Evolutionary conservation across 495 filamentous ascomycete species (phyloP).

Genomic region (Hypoxylon intermedium): DNA sequence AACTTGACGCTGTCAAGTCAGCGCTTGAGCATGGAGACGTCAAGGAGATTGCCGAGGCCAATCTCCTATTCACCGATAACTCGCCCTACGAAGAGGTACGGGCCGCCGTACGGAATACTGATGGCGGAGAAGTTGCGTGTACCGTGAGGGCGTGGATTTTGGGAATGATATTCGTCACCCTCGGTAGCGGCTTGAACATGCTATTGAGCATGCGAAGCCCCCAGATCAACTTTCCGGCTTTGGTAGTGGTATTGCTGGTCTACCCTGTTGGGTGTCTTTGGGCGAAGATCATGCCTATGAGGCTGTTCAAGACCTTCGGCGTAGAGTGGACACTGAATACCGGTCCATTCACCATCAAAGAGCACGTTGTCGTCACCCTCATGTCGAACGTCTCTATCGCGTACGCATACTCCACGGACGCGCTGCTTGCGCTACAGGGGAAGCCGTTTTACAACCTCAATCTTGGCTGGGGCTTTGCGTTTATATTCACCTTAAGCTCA

Average conservation of each 20-base stretch:
- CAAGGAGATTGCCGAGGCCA: slow-evolving; percentile 41
- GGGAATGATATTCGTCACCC: slow-evolving; percentile 61
- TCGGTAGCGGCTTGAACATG: slow-evolving; percentile 66
- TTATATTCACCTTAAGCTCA: slow-evolving; percentile 68
- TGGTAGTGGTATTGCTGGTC: slow-evolving; percentile 64
- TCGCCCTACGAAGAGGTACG: slow-evolving; percentile 58
- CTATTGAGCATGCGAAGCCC: slow-evolving; percentile 62
- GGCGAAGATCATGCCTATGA: slow-evolving; percentile 60
- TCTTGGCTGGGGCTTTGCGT: slow-evolving; percentile 66
- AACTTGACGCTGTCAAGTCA: slow-evolving; percentile 45
- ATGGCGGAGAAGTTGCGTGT: slow-evolving; percentile 65
- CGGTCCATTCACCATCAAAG: slow-evolving; percentile 71
- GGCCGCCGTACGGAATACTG: slow-evolving; percentile 59
- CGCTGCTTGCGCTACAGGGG: slow-evolving; percentile 59
- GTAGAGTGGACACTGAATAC: slow-evolving; percentile 59
- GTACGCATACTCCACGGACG: slow-evolving; percentile 63
- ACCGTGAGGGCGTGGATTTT: slow-evolving; percentile 70
- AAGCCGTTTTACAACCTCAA: slow-evolving; percentile 64
- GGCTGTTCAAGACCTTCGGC: slow-evolving; percentile 59
- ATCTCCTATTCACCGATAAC: slow-evolving; percentile 40
- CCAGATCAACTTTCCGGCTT: slow-evolving; percentile 62
- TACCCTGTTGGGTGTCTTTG: slow-evolving; percentile 65
- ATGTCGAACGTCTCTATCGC: slow-evolving; percentile 56
- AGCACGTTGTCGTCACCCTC: slow-evolving; percentile 67
- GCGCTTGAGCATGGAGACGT: slow-evolving; percentile 48